phyloP scores from a whole-genome alignment of 2,329 filamentous ascomycete genomes.

The Fusarium hostae region DNA sequence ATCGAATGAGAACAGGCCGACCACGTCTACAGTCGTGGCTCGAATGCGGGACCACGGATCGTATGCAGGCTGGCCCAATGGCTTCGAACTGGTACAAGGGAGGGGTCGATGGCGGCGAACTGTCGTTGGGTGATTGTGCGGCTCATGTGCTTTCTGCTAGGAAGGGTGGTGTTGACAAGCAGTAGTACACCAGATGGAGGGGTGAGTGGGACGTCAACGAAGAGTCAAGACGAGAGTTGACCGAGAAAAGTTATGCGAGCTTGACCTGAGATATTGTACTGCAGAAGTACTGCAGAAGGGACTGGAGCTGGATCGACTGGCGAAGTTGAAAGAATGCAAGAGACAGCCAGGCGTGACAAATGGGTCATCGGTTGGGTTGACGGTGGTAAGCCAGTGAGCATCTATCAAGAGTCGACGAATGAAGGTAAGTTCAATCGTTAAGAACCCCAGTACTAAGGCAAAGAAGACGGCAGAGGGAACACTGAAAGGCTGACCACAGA shows the following conservation, averaged over 20 bases:
- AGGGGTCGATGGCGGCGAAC: conserved; percentile 45
- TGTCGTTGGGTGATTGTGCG: conserved; percentile 45
- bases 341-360: conserved; percentile 33
- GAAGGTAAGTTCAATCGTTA: conserved; percentile 25
- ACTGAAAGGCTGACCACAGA: conserved; percentile 18
- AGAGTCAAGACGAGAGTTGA: conserved; percentile 33
- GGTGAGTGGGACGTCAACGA: conserved; percentile 40
- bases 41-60: conserved; percentile 52
- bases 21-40: conserved; percentile 54
- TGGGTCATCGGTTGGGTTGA: conserved; percentile 35
- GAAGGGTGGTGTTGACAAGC: conserved; percentile 45
- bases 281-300: not conserved
- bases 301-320: conserved; percentile 13
- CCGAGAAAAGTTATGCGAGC: conserved; percentile 17
- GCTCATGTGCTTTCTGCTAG: conserved; percentile 42
- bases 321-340: conserved; percentile 37
- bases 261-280: conserved; percentile 6
- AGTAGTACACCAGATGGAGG: conserved; percentile 40
- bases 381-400: conserved; percentile 36
- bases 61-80: conserved; percentile 53
- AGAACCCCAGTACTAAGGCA: conserved; percentile 24
- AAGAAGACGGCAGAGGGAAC: conserved; percentile 18
- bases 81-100: conserved; percentile 46
- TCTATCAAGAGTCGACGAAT: conserved; percentile 41
- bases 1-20: conserved; percentile 49